A percentile compares a stretch with the other conserved stretches of the same genome.
Conservation (phyloP, 306 rosid genomes). For the Boehmeria nivea region DNA sequence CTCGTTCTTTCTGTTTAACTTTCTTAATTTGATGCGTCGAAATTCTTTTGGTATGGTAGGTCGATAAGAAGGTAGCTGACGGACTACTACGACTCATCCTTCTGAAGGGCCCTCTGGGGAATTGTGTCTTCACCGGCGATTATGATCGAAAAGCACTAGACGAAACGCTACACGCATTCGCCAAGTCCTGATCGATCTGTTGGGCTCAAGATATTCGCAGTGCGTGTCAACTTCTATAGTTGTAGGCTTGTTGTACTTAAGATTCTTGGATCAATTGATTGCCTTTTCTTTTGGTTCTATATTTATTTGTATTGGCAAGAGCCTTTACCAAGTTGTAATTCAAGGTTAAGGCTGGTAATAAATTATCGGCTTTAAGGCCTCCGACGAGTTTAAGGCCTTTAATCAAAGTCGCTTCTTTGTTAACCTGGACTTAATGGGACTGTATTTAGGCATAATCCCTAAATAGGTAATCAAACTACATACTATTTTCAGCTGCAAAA, state of each 20-base stretch:
- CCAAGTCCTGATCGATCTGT: constrained; percentile 44
- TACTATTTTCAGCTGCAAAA: too few relatives aligned
- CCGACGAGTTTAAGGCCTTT: too few relatives aligned
- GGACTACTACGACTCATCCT: constrained; percentile 86
- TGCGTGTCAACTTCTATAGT: constrained; percentile 13
- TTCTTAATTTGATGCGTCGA: constrained; percentile 7
- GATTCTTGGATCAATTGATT: too few relatives aligned
- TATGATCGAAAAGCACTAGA: constrained; percentile 85
- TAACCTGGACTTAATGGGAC: too few relatives aligned
- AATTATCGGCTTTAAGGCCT: too few relatives aligned
- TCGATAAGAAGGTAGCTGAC: constrained; percentile 94
- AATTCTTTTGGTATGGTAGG: constrained; percentile 45
- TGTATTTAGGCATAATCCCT: too few relatives aligned
- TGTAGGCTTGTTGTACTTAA: neutral
- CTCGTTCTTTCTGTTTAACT: too few relatives aligned
- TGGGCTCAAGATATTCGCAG: neutral
- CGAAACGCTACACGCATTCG: constrained; percentile 67
- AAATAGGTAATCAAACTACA: too few relatives aligned
- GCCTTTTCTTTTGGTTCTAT: neutral
- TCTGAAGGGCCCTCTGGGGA: constrained; percentile 84
- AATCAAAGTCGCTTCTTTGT: too few relatives aligned
- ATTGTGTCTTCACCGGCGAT: constrained; percentile 82
- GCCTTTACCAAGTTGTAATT: neutral
- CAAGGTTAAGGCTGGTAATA: neutral
- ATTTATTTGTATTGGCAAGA: constrained; percentile 1